These are phyloP conservation scores for Fraxinus velutina DNA, from an alignment of 305 asterid genomes.

Conservation along the genomic window DNA sequence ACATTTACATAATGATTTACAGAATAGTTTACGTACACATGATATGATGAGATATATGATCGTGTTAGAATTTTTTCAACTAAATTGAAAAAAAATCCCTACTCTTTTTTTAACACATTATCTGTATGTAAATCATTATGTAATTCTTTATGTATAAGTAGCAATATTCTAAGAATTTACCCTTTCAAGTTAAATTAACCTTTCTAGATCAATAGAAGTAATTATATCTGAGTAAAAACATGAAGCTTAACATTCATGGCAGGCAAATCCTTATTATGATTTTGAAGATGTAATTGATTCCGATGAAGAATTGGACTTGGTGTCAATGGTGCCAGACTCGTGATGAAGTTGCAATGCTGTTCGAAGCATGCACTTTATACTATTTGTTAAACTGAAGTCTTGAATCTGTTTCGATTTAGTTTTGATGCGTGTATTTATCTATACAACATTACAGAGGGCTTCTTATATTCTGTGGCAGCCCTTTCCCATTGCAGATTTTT, in stretches of 20 bases:
- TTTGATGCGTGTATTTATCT: constrained; percentile 13
- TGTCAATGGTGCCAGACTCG: constrained; percentile 61
- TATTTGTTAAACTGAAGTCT: constrained; percentile 9
- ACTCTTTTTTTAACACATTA: too few relatives aligned
- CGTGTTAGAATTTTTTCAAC: too few relatives aligned
- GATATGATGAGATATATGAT: too few relatives aligned
- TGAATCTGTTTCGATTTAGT: constrained; percentile 7
- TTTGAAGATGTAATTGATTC: constrained; percentile 77
- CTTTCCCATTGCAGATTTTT: constrained; percentile 17
- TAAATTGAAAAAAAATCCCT: too few relatives aligned
- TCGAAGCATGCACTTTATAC: constrained; percentile 13
- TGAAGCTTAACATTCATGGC: constrained; percentile 25
- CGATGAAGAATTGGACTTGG: constrained; percentile 86
- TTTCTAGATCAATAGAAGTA: not conserved
- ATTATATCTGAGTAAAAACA: not conserved
- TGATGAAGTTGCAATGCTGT: constrained; percentile 22
- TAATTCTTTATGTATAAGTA: too few relatives aligned
- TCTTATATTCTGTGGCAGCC: constrained; percentile 10
- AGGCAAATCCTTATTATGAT: constrained; percentile 83
- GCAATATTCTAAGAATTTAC: not conserved
- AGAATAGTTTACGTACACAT: too few relatives aligned
- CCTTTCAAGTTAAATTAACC: not conserved
- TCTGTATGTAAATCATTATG: too few relatives aligned
- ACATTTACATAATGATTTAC: too few relatives aligned
- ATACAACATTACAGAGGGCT: not conserved